These are phyloP conservation scores for Scenedesmus sp. DNA, from an alignment of 163 green algal species.

Conservation along the genomic window DNA sequence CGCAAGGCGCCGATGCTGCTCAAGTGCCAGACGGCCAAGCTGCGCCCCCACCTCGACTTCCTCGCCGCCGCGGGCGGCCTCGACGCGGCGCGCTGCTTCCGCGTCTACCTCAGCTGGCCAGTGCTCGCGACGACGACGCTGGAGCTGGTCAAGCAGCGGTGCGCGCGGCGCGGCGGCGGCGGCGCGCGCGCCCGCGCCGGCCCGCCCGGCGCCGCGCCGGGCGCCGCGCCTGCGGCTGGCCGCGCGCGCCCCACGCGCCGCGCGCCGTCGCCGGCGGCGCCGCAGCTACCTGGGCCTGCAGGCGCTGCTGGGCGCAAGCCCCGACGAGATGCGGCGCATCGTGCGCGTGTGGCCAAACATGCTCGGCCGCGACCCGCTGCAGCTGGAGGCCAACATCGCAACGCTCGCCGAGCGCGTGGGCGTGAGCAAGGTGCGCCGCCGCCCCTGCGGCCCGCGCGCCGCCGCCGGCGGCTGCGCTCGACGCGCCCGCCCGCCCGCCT, in stretches of 20 bases:
- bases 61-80: background rate
- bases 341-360: conserved; percentile 1
- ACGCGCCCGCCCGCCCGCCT: background rate
- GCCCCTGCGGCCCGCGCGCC: background rate
- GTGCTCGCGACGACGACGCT: conserved; percentile 13
- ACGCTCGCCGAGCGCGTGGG: conserved; percentile 1
- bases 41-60: background rate
- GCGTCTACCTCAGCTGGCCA: background rate
- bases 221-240: too few species aligned
- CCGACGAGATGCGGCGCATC: conserved; percentile 6
- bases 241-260: too few species aligned
- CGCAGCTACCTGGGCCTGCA: background rate
- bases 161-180: background rate
- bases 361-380: background rate
- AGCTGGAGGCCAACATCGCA: conserved; percentile 10
- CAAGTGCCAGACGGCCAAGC: background rate
- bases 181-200: too few species aligned
- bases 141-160: conserved; percentile 8
- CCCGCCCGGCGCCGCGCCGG: too few species aligned
- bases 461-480: background rate
- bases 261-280: too few species aligned
- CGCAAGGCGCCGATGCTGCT: background rate
- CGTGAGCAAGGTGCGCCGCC: background rate
- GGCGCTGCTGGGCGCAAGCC: background rate
- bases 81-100: background rate